Percentiles rank a stretch among this genome's conserved stretches.
Conservation (phyloP, 345 rosid genomes). For the Acer saccharum region DNA sequence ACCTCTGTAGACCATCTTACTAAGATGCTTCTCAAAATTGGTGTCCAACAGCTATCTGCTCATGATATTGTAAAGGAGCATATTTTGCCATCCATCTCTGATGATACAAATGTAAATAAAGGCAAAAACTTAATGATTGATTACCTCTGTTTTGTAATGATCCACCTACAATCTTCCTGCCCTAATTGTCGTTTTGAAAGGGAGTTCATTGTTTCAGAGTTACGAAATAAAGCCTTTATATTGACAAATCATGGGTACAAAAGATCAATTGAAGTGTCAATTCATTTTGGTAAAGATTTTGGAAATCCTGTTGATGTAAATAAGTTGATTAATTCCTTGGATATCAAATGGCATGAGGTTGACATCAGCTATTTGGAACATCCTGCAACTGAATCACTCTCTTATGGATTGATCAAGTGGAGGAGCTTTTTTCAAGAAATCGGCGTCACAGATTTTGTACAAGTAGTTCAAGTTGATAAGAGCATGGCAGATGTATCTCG, state of each 20-base stretch:
- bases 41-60: slow-evolving; percentile 77
- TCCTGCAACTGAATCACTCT: slow-evolving; percentile 50
- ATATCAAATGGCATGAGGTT: slow-evolving; percentile 77
- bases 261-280: slow-evolving; percentile 49
- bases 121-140: slow-evolving; percentile 58
- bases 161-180: slow-evolving; percentile 79
- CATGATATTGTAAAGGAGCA: slow-evolving; percentile 86
- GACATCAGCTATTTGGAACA: slow-evolving; percentile 73
- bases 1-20: slow-evolving; percentile 42
- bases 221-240: slow-evolving; percentile 62
- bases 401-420: slow-evolving; percentile 60
- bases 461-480: slow-evolving; percentile 72
- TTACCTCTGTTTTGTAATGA: slow-evolving; percentile 80
- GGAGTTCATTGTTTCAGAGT: slow-evolving; percentile 58
- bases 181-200: slow-evolving; percentile 63
- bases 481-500: slow-evolving; percentile 47
- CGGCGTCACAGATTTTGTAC: slow-evolving; percentile 83
- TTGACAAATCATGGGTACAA: slow-evolving; percentile 71
- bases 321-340: slow-evolving; percentile 49
- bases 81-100: slow-evolving; percentile 67
- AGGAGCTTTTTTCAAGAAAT: slow-evolving; percentile 77
- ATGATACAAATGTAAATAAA: slow-evolving; percentile 28
- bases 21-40: slow-evolving; percentile 66
- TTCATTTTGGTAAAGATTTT: slow-evolving; percentile 74
- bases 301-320: slow-evolving; percentile 57